Base-by-base conservation (phyloP, 2,329 filamentous ascomycete genomes). In the Escovopsis weberi region DNA sequence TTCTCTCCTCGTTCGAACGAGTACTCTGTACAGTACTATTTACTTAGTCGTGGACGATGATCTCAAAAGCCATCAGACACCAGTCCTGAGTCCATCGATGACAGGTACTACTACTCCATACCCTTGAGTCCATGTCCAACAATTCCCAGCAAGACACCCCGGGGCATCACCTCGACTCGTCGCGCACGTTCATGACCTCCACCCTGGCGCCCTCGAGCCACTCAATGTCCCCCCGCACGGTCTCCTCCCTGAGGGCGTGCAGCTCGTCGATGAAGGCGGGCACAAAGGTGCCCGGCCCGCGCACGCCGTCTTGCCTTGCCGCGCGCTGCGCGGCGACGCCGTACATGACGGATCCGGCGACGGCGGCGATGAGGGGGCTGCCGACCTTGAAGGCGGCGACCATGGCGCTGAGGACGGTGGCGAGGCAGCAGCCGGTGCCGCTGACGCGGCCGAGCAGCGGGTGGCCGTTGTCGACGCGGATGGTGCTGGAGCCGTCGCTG, bases 251-350 rank as follows among this genome's bases (percentile, higher is more conserved):
- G 15, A 77, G 53, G 23, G 58, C 57, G 51, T 69, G 70, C 48
- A 81, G 53, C 61, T 75, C 82, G 52, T 96, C 89, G 36, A 95
- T 64, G 54, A 95, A 88, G 0, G 80, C 80, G 0, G 86, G 82
- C 11, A 93, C 78, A 65, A 95, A 95, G 1, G 79, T 85, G 0
- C 89, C 89, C 0, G 89, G 87, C 0, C 89, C 89, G 45, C 68
- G 69, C 3, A 91, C 85, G 48, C 79, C 71, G 0, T 64, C 45
- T 41, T 76, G 66, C 53, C 74, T 74, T 0, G 84, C 84, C 1
- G 78, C 77, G 40, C 65, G 62, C 63, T 89, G 81, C 0, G 85
- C 84, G 2, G 78, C 76, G 19, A 76, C 64, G 58, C 91, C 87
- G 56, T 82, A 95, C 57, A 86, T 74, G 49, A 91, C 59, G 15